Base-by-base conservation (phyloP, 345 rosid species). In the Eucalyptus albens region DNA sequence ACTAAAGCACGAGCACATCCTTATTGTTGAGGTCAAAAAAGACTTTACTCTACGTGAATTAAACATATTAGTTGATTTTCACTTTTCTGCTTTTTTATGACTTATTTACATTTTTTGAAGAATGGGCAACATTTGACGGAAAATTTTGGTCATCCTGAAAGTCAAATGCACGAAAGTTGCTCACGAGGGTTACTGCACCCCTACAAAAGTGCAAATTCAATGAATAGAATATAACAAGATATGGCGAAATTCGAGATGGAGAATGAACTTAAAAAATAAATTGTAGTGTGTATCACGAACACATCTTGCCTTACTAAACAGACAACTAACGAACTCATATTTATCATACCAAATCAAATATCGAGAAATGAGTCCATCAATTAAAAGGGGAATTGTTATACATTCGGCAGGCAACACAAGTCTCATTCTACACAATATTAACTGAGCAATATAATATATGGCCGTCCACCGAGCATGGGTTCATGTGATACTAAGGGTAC, bases 401-500 rank as follows among this genome's bases (percentile, higher is more conserved):
- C 17, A 13, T 62, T 62, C 1, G 17, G 72, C 3, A 3, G 1
- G 10, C 82, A 0, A 72, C 12, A 37, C 24, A 19, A 17, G 15
- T 37, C 42, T 10, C 82, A 19, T 9, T 17, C 4, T 11, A 2
- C 15, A 16, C 22, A 67, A 31, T 31, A 31, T 16, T 14, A 67
- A 67, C 2, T 16, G 0, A 33, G 22, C 4, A 17, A 37, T 33
- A 10, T 17, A 33, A 72, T 72, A 33, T 17, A 17, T 72, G 26
- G 19, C 42, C 12, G 1, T 9, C 42, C 12, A 67, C 9, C 7
- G 3, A 33, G 44, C 45, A 72, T 10, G 82, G 15, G 15, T 42
- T 62, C 5, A 6, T 27, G 5, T 62, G 69, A 13, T 8, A 5
- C 5, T 62, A 50, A 50, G 3, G 3, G 16, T 2, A 0, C 19